These are phyloP conservation scores for Phyllostachys edulis DNA, from an alignment of 176 grass and related monocot genomes.

Conservation along the genomic window DNA sequence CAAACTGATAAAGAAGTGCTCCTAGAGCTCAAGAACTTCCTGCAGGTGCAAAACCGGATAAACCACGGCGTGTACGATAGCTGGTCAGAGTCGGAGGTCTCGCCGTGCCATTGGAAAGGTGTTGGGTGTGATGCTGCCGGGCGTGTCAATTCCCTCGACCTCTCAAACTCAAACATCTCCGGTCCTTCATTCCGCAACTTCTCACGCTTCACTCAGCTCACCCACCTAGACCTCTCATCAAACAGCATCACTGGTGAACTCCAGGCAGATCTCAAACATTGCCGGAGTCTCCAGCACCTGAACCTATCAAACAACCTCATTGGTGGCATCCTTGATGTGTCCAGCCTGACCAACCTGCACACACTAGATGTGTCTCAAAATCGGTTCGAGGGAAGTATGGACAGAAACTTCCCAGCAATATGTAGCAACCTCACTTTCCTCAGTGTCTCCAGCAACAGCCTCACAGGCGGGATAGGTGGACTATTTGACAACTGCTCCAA, in stretches of 20 bases:
- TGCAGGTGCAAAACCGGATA: slow-evolving; percentile 32
- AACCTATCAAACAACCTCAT: slow-evolving; percentile 53
- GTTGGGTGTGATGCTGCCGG: slow-evolving; percentile 15
- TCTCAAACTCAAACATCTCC: slow-evolving; percentile 47
- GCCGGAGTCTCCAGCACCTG: slow-evolving; percentile 46
- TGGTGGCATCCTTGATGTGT: slow-evolving; percentile 34
- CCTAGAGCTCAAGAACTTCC: slow-evolving; percentile 43
- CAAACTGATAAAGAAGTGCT: slow-evolving; percentile 46
- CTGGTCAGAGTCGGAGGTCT: slow-evolving; percentile 38
- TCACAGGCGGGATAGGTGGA: slow-evolving; percentile 21
- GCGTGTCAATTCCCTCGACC: slow-evolving; percentile 34
- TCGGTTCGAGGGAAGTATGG: slow-evolving; percentile 34
- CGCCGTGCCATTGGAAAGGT: slow-evolving; percentile 46
- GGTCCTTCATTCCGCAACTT: slow-evolving; percentile 47
- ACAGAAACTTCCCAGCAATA: slow-evolving; percentile 21
- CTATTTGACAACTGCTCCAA: slow-evolving; percentile 33
- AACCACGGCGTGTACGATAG: slow-evolving; percentile 33
- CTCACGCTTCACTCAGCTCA: slow-evolving; percentile 37
- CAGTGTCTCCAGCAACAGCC: slow-evolving; percentile 50
- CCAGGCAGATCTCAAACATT: slow-evolving; percentile 39
- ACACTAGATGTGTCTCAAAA: slow-evolving; percentile 48
- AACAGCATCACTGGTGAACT: slow-evolving; percentile 42
- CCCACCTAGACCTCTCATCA: slow-evolving; percentile 44
- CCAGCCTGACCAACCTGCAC: slow-evolving; percentile 34
- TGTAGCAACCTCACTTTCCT: slow-evolving; percentile 39